Base-by-base conservation (phyloP, 495 filamentous ascomycete genomes). In the Penicillium nucicola region DNA sequence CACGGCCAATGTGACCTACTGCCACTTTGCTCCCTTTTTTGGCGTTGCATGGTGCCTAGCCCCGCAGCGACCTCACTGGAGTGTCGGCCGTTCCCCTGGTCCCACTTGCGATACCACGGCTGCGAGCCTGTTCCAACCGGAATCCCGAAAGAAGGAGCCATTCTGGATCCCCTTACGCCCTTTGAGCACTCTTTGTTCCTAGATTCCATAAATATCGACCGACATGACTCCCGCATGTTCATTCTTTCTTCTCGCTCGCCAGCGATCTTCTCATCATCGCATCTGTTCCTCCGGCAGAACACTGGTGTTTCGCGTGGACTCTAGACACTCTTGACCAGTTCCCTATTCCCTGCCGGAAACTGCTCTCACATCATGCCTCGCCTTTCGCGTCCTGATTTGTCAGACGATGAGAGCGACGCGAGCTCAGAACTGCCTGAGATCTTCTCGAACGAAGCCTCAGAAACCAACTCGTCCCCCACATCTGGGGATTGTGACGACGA, bases 401-500 rank as follows among this genome's bases (percentile, higher is more conserved):
- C 33, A 22, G 39, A 44, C 38, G 51, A 44, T 46, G 35, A 49
- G 44, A 51, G 47, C 47, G 53, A 56, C 19, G 31, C 47, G 37
- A 56, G 47, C 48, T 46, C 42, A 38, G 30, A 32, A 31, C 30
- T 47, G 31, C 36, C 35, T 14, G 48, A 46, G 42, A 41, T 48
- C 17, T 56, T 56, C 42, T 51, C 42, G 42, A 31, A 56, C 45
- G 28, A 44, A 15, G 33, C 44, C n/a, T 54, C 45, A 32, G 45
- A 49, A 41, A 44, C 52, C 36, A 35, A 53, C 42, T 57, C 37
- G 18, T 45, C 40, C 25, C 49, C 47, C 42, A 40, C 32, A 45
- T n/a, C 41, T 47, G 60, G 56, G 35, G 60, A 65, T 18, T 56
- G 36, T 38, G 42, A 59, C 31, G 28, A 41, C 43, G 35, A 60